Base-by-base conservation (phyloP, 768 basidiomycete species). In the Psilocybe sp. region DNA sequence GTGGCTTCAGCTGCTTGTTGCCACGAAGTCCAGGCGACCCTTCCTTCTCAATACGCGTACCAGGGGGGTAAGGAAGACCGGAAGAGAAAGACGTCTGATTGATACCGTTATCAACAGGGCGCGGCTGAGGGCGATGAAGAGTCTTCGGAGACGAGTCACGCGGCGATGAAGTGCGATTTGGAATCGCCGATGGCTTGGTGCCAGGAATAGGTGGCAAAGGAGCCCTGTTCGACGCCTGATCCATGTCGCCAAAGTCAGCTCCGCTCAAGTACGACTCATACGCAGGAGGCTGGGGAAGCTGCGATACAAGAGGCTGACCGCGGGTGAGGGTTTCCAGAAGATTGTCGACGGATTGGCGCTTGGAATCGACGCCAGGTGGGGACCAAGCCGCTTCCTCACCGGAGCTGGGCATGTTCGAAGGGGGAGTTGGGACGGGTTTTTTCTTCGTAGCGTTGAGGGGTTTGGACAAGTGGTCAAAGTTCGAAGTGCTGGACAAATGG, bases 331-430 rank as follows among this genome's bases (percentile, higher is more conserved):
- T 84, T 50, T 90, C 88, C 57, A 91, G 72, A 34, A 91, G 69
- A 59, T 91, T 90, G 60, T 92, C 89, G 44, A 91, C 86, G 1
- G 89, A 91, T 63, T 88, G 87, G 51, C 86, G 78, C 70, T 90
- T 90, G 31, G 89, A 84, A 56, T 87, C 78, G 11, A 73, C 64
- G 36, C 72, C 63, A 33, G 66, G 66, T 13, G 74, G 69, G 85
- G 83, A 87, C n/a, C 70, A 66, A 15, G 61, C 60, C 11, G 80
- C 75, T 48, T 86, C 83, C 31, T 89, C 85, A 44, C 73, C 76
- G 41, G 73, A 65, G 47, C 70, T 75, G 33, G 76, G 71, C 11
- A 72, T 44, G 43, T 69, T 68, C 8, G 77, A 52, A 14, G 75
- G 54, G 40, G 72, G 70, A 40, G 71, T 53, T 10, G 83, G 86